Evolutionary conservation across 441 rosid species (phyloP), one percentile per base, ranked within the genome.

Genomic region (Adansonia madagascariensis): DNA sequence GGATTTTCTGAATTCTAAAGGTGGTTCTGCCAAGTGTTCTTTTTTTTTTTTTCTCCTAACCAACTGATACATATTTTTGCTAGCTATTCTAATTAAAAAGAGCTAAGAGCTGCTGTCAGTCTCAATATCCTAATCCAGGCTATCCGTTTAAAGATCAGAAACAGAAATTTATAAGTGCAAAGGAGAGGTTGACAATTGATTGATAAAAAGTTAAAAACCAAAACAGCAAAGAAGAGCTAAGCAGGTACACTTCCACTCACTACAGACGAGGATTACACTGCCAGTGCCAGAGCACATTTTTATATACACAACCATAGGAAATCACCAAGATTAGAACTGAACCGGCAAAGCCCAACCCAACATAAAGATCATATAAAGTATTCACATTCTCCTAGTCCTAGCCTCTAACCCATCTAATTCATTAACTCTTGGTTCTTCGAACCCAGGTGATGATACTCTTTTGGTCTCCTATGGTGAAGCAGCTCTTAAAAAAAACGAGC

Each of bases 401-500:
- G 3, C 62, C n/a, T n/a, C 73, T 66, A 65, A 75, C 53, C 31
- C 62, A 17, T 18, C 62, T 81, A 78, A 39, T 64, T 57, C 73
- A 46, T 43, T 46, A 4, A 41, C 73, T 55, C 67, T 63, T 10
- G 76, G 63, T 64, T 73, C 65, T 59, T 55, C 67, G 61, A 60
- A 24, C 74, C 78, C 53, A 60, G 61, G 35, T n/a, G 69, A 65
- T 1, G 46, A 35, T 35, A 4, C 41, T 71, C 20, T 55, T 55
- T 24, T 67, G 66, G 61, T 62, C 75, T 70, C 77, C 80, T 27
- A 66, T 41, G 67, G 75, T 71, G 41, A 74, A 81, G 82, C 77
- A 75, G 84, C 85, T 82, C 82, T 70, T 66, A 35, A 35, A 35
- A 83, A 80, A 82, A 84, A 47, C 71, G 80, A 81, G 85, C 82